phyloP scores from a whole-genome alignment of 2,329 filamentous ascomycete species.

The Cladosporium sp. region DNA sequence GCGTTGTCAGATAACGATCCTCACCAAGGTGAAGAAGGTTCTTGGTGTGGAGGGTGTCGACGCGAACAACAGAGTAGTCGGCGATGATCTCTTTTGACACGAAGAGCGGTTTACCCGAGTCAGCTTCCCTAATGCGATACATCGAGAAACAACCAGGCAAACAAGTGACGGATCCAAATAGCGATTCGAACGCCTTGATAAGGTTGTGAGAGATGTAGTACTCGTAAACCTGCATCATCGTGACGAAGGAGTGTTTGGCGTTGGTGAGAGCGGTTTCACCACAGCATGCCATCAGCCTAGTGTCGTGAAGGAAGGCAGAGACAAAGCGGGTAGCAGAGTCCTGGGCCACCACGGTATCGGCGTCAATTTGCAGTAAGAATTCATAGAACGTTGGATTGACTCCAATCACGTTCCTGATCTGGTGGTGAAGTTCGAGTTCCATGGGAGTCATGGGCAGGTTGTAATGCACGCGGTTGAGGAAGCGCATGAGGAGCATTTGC shows the following conservation, averaged over 20 bases:
- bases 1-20: slow-evolving; percentile 92
- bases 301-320: slow-evolving; percentile 84
- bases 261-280: slow-evolving; percentile 93
- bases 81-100: slow-evolving; percentile 90
- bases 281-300: slow-evolving; percentile 86
- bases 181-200: slow-evolving; percentile 91
- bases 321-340: slow-evolving; percentile 93
- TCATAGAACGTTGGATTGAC: slow-evolving; percentile 99
- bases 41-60: slow-evolving; percentile 98
- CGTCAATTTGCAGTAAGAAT: slow-evolving; percentile 93
- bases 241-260: slow-evolving; percentile 86
- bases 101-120: slow-evolving; percentile 92
- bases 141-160: slow-evolving; percentile 98
- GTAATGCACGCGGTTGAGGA: slow-evolving; percentile 98
- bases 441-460: slow-evolving; percentile 93
- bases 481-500: slow-evolving; percentile 97
- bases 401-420: slow-evolving; percentile 97
- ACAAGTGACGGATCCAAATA: slow-evolving; percentile 97
- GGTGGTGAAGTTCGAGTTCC: slow-evolving; percentile 97
- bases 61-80: slow-evolving; percentile 83
- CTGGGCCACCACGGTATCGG: slow-evolving; percentile 86
- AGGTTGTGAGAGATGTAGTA: slow-evolving; percentile 99
- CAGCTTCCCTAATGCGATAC: slow-evolving; percentile 93
- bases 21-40: slow-evolving; percentile 94
- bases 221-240: slow-evolving; percentile 99